A percentile compares a stretch with the other conserved stretches of the same genome.
These are phyloP conservation scores for Willaertia magna DNA, from an alignment of 208 protist genomes.

Conservation along the genomic window DNA sequence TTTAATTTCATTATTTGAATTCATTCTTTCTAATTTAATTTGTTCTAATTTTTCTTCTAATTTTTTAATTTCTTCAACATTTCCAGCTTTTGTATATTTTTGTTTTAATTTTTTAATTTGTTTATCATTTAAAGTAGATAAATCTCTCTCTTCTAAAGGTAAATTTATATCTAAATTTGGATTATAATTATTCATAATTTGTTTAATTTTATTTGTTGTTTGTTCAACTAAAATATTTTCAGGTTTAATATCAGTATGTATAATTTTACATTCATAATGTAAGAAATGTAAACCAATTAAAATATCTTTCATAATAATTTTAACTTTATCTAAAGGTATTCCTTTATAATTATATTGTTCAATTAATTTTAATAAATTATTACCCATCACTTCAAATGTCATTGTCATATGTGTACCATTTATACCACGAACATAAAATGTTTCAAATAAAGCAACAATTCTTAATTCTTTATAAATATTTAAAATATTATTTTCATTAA, in stretches of 20 bases:
- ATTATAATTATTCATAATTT: neutral
- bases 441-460: neutral
- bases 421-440: neutral
- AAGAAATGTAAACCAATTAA: constrained; percentile 72
- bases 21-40: constrained; percentile 61
- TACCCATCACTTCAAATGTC: constrained; percentile 89
- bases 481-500: neutral
- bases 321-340: constrained; percentile 79
- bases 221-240: constrained; percentile 76
- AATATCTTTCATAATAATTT: constrained; percentile 52
- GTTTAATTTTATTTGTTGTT: neutral
- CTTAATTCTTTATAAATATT: neutral
- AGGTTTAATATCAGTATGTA: constrained; percentile 92
- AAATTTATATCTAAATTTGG: neutral
- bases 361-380: constrained; percentile 87
- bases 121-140: neutral
- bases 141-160: neutral
- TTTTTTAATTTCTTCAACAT: neutral
- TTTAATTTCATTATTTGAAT: constrained; percentile 57
- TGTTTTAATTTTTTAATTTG: constrained; percentile 8
- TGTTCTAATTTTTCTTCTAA: constrained; percentile 23
- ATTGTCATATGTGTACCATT: constrained; percentile 68
- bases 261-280: constrained; percentile 71
- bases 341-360: constrained; percentile 82
- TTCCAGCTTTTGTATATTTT: neutral